phyloP scores from a whole-genome alignment of 306 rosid genomes.

The Fagus crenata region DNA sequence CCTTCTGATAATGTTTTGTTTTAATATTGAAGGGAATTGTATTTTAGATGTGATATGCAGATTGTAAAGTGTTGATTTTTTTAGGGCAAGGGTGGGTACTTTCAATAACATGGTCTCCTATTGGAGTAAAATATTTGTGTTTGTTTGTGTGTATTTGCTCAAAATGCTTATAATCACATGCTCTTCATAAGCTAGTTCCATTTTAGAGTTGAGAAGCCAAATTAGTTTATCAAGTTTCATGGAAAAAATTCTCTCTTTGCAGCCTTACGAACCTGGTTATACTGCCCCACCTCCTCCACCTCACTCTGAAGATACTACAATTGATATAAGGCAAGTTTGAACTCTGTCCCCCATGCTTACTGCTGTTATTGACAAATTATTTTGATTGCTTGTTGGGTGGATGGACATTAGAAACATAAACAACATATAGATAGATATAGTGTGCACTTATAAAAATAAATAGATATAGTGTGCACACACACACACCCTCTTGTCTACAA shows the following conservation, averaged over 20 bases:
- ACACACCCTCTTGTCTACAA: neutral
- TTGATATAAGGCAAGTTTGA: slow-evolving; percentile 51
- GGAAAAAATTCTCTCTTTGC: slow-evolving; percentile 14
- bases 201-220: slow-evolving; percentile 2
- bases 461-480: neutral
- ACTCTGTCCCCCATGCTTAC: neutral
- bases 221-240: slow-evolving; percentile 3
- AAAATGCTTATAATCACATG: neutral
- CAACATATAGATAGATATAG: neutral
- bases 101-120: neutral
- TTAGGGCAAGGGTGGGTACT: neutral
- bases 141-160: neutral
- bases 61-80: neutral
- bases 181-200: neutral
- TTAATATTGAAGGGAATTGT: neutral
- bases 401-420: neutral
- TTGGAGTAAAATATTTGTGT: neutral
- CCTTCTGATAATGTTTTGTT: neutral
- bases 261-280: slow-evolving; percentile 52
- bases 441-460: neutral
- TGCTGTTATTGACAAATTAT: neutral
- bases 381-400: neutral
- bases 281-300: slow-evolving; percentile 43
- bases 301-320: slow-evolving; percentile 45
- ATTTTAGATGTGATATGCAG: neutral